These are phyloP conservation scores for Tilletiaria anomala DNA, from an alignment of 1,284 basidiomycete genomes.

Conservation along the genomic window DNA sequence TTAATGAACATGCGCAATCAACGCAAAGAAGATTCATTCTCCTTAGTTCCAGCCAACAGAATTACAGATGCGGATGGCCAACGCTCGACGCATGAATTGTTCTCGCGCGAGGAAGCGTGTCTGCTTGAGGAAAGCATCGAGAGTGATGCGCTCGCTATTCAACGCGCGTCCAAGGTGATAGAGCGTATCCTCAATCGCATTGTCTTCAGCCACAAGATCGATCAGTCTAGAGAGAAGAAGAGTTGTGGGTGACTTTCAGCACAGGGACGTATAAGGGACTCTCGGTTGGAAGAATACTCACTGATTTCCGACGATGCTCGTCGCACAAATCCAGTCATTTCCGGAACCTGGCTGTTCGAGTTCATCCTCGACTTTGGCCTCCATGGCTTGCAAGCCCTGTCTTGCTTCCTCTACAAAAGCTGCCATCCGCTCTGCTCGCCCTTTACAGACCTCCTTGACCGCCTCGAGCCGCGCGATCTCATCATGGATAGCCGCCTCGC, in stretches of 20 bases:
- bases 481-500: slow-evolving; percentile 80
- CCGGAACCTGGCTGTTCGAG: not conserved
- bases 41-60: too few relatives aligned
- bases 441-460: slow-evolving; percentile 77
- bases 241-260: not conserved
- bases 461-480: slow-evolving; percentile 90
- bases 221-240: slow-evolving; percentile 54
- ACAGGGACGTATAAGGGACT: not conserved
- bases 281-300: slow-evolving; percentile 1
- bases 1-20: too few relatives aligned
- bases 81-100: slow-evolving; percentile 33
- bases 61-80: slow-evolving; percentile 11
- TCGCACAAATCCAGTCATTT: slow-evolving; percentile 21
- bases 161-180: slow-evolving; percentile 90
- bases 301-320: slow-evolving; percentile 34
- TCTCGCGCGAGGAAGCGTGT: slow-evolving; percentile 31
- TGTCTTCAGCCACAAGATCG: slow-evolving; percentile 92
- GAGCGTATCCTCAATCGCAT: slow-evolving; percentile 92
- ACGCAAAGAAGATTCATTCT: too few relatives aligned
- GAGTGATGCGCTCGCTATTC: slow-evolving; percentile 52
- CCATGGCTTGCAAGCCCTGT: slow-evolving; percentile 50
- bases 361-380: slow-evolving; percentile 1
- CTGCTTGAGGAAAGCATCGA: slow-evolving; percentile 35
- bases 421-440: slow-evolving; percentile 56
- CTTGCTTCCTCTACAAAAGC: slow-evolving; percentile 54